Evolutionary conservation across 139 green algal species (phyloP).

Genomic region (Closterium sp.): DNA sequence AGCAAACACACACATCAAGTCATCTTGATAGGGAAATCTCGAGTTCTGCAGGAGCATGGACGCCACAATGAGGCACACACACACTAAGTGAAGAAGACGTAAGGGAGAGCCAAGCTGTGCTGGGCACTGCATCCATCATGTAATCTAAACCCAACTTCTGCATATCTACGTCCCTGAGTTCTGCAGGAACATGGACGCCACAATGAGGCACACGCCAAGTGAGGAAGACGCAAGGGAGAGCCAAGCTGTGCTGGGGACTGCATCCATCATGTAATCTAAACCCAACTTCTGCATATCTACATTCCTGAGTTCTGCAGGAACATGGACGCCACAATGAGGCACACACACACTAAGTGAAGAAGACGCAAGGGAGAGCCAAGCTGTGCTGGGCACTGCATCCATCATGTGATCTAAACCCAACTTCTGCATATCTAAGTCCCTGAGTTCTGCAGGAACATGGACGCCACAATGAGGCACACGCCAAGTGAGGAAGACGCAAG

Average conservation of each 20-base stretch:
- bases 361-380: conserved; percentile 16
- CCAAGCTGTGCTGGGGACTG: background rate
- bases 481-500: conserved; percentile 14
- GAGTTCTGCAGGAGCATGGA: background rate
- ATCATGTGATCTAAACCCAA: too few relatives aligned
- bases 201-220: background rate
- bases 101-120: background rate
- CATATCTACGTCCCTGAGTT: background rate
- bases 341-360: conserved; percentile 2
- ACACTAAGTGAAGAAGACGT: background rate
- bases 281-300: too few relatives aligned
- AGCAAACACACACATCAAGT: too few relatives aligned
- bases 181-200: background rate
- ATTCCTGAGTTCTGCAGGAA: too few relatives aligned
- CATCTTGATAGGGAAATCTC: too few relatives aligned
- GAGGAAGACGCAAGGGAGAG: conserved; percentile 18
- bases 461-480: too few relatives aligned
- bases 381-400: conserved; percentile 10
- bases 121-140: background rate
- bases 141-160: background rate
- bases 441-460: too few relatives aligned
- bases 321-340: too few relatives aligned
- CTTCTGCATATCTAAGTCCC: too few relatives aligned
- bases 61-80: background rate
- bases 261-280: too few relatives aligned